Conservation (phyloP, 202 grass and related monocot genomes). For the Schoenoplectus triqueter region DNA sequence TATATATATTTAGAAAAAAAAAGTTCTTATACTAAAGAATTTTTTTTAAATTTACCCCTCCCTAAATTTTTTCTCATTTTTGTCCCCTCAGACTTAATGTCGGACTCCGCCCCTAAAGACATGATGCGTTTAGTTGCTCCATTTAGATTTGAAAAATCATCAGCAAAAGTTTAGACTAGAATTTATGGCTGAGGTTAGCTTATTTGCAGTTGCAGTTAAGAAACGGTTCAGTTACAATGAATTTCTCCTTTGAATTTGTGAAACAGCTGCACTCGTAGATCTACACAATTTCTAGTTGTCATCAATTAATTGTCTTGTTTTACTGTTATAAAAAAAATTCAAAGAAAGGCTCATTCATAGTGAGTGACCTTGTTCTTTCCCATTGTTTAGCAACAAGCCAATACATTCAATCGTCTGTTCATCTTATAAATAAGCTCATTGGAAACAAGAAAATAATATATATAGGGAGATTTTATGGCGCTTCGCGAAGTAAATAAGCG, state of each 20-base stretch:
- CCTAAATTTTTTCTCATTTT: no score
- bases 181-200: constrained; percentile 41
- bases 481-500: no score
- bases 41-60: no score
- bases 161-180: constrained; percentile 43
- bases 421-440: no score
- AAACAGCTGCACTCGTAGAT: constrained; percentile 40
- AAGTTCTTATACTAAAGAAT: no score
- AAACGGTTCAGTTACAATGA: constrained; percentile 26
- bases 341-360: background rate
- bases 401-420: no score
- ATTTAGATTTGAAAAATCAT: constrained; percentile 47
- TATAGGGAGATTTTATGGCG: no score
- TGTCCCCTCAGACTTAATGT: no score
- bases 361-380: background rate
- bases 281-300: constrained; percentile 6
- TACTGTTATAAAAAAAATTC: background rate
- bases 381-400: no score
- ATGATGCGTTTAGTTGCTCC: background rate
- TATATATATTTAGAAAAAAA: no score
- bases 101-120: no score
- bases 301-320: background rate
- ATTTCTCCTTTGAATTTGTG: constrained; percentile 2
- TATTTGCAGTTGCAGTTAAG: constrained; percentile 44
- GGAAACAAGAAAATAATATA: no score